phyloP scores from a whole-genome alignment of 495 filamentous ascomycete species.

The Stereocaulon alpinum region DNA sequence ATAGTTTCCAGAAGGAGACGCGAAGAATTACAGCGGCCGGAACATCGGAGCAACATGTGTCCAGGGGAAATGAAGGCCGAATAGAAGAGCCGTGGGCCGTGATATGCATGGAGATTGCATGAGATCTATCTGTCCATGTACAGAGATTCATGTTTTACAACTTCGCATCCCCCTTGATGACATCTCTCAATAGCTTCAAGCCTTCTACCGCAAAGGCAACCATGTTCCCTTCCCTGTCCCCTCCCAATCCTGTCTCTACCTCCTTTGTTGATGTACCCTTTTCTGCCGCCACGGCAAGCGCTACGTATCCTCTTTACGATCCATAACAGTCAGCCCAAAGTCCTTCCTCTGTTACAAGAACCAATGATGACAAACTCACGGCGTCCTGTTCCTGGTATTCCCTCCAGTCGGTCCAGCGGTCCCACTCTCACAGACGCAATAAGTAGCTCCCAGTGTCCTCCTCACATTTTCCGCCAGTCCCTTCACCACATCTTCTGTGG shows the following conservation, averaged over 20 bases:
- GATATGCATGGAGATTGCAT: too few species aligned
- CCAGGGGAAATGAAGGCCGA: too few species aligned
- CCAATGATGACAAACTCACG: constrained; percentile 28
- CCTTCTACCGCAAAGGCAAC: constrained; percentile 48
- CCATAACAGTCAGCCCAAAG: constrained; percentile 1
- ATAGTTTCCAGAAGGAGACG: too few species aligned
- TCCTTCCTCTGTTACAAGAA: too few species aligned
- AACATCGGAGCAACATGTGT: too few species aligned
- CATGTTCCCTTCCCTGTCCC: constrained; percentile 49
- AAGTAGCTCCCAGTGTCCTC: constrained; percentile 40
- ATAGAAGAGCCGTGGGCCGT: too few species aligned
- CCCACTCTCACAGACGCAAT: constrained; percentile 48
- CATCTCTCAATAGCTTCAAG: constrained; percentile 46
- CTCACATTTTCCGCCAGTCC: constrained; percentile 46
- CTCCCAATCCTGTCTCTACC: constrained; percentile 41
- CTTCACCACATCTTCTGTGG: constrained; percentile 43
- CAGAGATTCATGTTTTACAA: constrained; percentile 21
- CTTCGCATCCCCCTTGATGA: constrained; percentile 41
- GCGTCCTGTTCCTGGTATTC: constrained; percentile 43
- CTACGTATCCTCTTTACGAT: constrained; percentile 44
- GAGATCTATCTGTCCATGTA: background rate
- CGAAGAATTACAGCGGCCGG: too few species aligned
- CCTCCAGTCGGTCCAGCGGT: constrained; percentile 54
- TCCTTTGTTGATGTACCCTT: constrained; percentile 41
- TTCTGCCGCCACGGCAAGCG: constrained; percentile 43